Base-by-base conservation (phyloP, 2,329 filamentous ascomycete species). In the Penicillium thymicola region DNA sequence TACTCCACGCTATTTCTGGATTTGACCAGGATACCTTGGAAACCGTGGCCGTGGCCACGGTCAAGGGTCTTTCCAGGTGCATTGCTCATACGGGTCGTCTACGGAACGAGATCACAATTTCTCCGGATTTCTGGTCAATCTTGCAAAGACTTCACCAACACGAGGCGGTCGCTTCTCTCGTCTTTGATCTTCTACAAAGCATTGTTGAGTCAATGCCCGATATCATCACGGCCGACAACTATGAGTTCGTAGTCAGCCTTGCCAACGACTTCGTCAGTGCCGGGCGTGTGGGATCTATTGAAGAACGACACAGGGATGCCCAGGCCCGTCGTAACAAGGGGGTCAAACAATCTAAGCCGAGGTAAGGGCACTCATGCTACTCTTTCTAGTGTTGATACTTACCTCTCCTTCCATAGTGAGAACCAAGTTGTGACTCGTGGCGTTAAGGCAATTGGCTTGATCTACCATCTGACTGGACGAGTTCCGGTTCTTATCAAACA, bases 91-190 rank as follows among this genome's bases (percentile, higher is more conserved):
- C 90, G 0, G 86, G 87, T 27, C 85, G 89, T 13, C 78, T 99
- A 28, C 86, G 90, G 55, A 96, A 90, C 64, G 93, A 97, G 75
- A 89, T 97, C 64, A 95, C 96, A 75, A 93, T 90, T 14, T 97
- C 93, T 18, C 94, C 94, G 0, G 94, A 99, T 70, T 97, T 99
- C 73, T 99, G 94, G 94, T 88, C 89, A 5, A 89, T 97, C 14
- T 79, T 99, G 51, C 87, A 91, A 59, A 84, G 86, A 32, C 78
- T 99, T 18, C 86, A 90, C 45, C 79, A 81, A 25, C 83, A 88
- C 59, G 77, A 85, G 3, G 87, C 90, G 51, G 87, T 89, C 27
- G 89, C 91, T 2, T 81, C 87, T 0, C 81, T 87, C 16, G 92
- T 96, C 0, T 97, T 97, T 71, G 85, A 89, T 53, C 89, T 97